These are phyloP conservation scores for Zychaea mexicana DNA, from an alignment of 371 early-diverging fungal species.

Conservation along the genomic window DNA sequence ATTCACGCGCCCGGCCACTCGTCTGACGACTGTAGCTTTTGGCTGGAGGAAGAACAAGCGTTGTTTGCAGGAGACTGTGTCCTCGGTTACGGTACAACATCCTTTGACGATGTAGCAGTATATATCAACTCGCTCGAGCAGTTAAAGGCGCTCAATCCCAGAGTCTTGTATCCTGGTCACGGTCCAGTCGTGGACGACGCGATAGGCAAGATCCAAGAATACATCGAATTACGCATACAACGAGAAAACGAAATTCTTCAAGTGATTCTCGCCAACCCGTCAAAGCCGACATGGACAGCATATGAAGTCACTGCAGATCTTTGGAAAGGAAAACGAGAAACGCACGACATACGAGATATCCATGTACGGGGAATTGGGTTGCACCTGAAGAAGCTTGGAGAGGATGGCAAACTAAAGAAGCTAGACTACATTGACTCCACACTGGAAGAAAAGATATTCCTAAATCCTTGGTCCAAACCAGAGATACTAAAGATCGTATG, in stretches of 20 bases:
- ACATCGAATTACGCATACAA: slow-evolving; percentile 18
- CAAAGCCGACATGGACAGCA: slow-evolving; percentile 21
- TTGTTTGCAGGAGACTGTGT: slow-evolving; percentile 85
- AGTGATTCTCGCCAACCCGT: slow-evolving; percentile 20
- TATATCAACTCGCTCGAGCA: slow-evolving; percentile 66
- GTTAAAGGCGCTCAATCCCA: slow-evolving; percentile 32
- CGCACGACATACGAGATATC: slow-evolving; percentile 7
- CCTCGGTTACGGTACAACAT: slow-evolving; percentile 81
- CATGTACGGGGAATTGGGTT: slow-evolving; percentile 16
- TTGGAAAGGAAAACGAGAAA: not conserved
- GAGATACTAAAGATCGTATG: not conserved
- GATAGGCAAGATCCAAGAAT: slow-evolving; percentile 25
- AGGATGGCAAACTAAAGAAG: slow-evolving; percentile 10
- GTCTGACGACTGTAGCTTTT: slow-evolving; percentile 77
- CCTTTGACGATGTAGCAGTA: slow-evolving; percentile 69
- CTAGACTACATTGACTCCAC: not conserved
- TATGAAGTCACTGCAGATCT: slow-evolving; percentile 12
- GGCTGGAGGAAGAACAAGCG: slow-evolving; percentile 70
- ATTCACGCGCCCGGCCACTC: slow-evolving; percentile 85
- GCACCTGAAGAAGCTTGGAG: slow-evolving; percentile 19
- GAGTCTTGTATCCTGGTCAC: slow-evolving; percentile 54
- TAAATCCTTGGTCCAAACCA: not conserved
- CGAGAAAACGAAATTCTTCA: slow-evolving; percentile 31
- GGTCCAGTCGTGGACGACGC: slow-evolving; percentile 47
- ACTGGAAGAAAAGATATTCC: not conserved